Evolutionary conservation across 1,139 yeast genomes (phyloP).

Genomic region (Zygosaccharomyces pseudobailii): DNA sequence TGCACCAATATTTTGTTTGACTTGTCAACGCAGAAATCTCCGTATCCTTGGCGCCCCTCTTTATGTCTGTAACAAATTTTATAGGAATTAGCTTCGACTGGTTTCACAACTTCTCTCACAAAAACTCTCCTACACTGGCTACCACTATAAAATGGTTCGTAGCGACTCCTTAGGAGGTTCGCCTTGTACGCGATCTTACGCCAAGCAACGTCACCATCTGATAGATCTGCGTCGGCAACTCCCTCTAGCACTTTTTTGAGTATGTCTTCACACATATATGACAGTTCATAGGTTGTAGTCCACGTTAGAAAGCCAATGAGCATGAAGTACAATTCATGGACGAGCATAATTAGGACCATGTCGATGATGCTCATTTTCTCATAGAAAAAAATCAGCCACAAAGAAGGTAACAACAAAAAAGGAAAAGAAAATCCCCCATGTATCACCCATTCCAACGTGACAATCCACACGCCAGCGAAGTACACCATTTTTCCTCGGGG

Average conservation of each 20-base stretch:
- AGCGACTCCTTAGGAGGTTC: background rate
- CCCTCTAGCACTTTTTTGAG: slow-evolving; percentile 32
- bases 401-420: background rate
- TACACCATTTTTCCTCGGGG: background rate
- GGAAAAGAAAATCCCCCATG: background rate
- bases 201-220: background rate
- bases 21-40: slow-evolving; percentile 57
- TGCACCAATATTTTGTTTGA: slow-evolving; percentile 48
- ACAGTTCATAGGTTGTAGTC: background rate
- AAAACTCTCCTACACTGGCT: slow-evolving; percentile 37
- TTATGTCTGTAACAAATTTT: slow-evolving; percentile 25
- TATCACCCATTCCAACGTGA: background rate
- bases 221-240: slow-evolving; percentile 61
- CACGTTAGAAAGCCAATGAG: background rate
- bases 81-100: background rate
- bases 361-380: background rate
- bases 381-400: background rate
- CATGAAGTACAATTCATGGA: background rate
- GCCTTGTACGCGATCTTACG: background rate
- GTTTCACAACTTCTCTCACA: background rate
- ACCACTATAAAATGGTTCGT: slow-evolving; percentile 57
- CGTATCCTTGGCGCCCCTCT: slow-evolving; percentile 48
- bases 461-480: background rate
- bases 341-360: background rate
- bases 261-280: background rate